A percentile compares a stretch with the other conserved stretches of the same genome.
These are phyloP conservation scores for Themeda triandra DNA, from an alignment of 176 grass and related monocot genomes.

Conservation along the genomic window DNA sequence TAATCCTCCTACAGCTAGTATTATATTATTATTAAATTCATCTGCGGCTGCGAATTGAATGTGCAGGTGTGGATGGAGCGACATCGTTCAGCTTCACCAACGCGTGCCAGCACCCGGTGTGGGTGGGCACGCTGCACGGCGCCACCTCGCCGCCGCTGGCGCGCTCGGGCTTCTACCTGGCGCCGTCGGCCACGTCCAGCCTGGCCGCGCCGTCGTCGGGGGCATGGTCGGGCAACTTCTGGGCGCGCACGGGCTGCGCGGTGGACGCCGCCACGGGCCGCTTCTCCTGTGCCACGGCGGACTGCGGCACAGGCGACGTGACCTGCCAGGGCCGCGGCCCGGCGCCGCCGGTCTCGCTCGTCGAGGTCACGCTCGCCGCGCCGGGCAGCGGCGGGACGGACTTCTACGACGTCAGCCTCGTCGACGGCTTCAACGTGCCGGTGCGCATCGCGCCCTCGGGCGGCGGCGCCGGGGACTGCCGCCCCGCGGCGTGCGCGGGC, in stretches of 20 bases:
- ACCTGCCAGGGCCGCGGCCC: slow-evolving; percentile 35
- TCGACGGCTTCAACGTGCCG: slow-evolving; percentile 73
- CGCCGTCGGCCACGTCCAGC: slow-evolving; percentile 7
- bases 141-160: slow-evolving; percentile 30
- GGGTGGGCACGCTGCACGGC: slow-evolving; percentile 55
- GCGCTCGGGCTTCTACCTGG: slow-evolving; percentile 58
- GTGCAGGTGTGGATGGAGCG: slow-evolving; percentile 15
- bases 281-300: slow-evolving; percentile 47
- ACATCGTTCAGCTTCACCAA: slow-evolving; percentile 54
- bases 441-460: slow-evolving; percentile 39
- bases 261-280: slow-evolving; percentile 30
- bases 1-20: no score
- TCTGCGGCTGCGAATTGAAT: not conserved
- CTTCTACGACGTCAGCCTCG: slow-evolving; percentile 96
- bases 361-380: slow-evolving; percentile 56
- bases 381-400: slow-evolving; percentile 26
- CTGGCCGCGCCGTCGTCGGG: slow-evolving; percentile 39
- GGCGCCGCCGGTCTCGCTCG: slow-evolving; percentile 46
- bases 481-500: slow-evolving; percentile 32
- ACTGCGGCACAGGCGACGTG: slow-evolving; percentile 52
- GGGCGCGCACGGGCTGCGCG: slow-evolving; percentile 52
- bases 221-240: slow-evolving; percentile 66
- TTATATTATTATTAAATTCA: not conserved
- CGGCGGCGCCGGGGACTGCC: slow-evolving; percentile 21
- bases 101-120: slow-evolving; percentile 47